phyloP scores from a whole-genome alignment of 768 basidiomycete species.

The Trametes punicea region DNA sequence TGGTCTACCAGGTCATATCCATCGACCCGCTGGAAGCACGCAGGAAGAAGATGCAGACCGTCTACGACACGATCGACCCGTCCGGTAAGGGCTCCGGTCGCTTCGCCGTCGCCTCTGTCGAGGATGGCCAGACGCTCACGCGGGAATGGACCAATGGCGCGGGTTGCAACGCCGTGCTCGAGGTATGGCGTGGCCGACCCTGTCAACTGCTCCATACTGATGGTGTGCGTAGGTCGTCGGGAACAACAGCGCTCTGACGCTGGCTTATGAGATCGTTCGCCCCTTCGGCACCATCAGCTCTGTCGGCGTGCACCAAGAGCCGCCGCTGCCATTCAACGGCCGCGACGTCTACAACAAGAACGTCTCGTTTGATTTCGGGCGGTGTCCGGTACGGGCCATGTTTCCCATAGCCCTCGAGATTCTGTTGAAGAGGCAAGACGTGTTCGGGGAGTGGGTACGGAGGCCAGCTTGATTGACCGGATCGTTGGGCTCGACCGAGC shows the following conservation, averaged over 20 bases:
- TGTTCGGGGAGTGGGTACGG: conserved; percentile 68
- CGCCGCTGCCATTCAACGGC: conserved; percentile 52
- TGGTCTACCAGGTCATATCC: conserved; percentile 56
- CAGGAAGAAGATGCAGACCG: conserved; percentile 55
- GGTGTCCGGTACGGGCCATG: conserved; percentile 77
- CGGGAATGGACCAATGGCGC: conserved; percentile 50
- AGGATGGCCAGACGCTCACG: conserved; percentile 48
- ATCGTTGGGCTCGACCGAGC: conserved; percentile 61
- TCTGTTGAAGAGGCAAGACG: conserved; percentile 64
- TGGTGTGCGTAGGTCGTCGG: conserved; percentile 57
- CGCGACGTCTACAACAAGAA: conserved; percentile 70
- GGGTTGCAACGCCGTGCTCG: conserved; percentile 64
- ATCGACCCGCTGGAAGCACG: conserved; percentile 59
- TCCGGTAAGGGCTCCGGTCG: conserved; percentile 44
- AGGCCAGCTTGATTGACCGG: conserved; percentile 61
- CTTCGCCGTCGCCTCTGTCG: conserved; percentile 49
- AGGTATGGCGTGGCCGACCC: conserved; percentile 40
- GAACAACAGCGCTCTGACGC: conserved; percentile 55
- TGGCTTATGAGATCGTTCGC: conserved; percentile 68
- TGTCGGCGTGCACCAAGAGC: conserved; percentile 66
- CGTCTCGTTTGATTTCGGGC: conserved; percentile 75
- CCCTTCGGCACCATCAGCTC: conserved; percentile 75
- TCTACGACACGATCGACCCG: conserved; percentile 49
- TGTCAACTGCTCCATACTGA: not conserved
- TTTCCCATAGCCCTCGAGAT: conserved; percentile 69